A percentile compares a stretch with the other conserved stretches of the same genome.
phyloP scores from a whole-genome alignment of 2,329 filamentous ascomycete genomes.

The Epichloe sp. region DNA sequence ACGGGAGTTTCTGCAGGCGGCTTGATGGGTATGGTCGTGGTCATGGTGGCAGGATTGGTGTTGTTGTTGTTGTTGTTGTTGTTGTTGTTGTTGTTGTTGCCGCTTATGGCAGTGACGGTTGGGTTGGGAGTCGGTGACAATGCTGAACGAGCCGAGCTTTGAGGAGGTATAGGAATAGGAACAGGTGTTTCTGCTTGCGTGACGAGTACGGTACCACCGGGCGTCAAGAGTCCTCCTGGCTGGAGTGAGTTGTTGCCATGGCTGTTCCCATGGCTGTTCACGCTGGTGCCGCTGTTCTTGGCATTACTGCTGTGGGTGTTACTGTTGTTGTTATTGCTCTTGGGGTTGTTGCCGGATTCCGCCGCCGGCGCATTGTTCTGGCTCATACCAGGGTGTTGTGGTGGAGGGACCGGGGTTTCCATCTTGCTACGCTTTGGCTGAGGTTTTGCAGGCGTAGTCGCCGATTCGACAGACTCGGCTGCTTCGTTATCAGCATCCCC shows the following conservation, averaged over 20 bases:
- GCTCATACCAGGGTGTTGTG: constrained; percentile 21
- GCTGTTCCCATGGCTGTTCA: neutral
- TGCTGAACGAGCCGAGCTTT: constrained; percentile 17
- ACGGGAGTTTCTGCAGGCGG: constrained; percentile 24
- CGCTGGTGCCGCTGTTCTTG: constrained; percentile 6
- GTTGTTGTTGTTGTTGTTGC: neutral
- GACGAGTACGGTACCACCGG: constrained; percentile 5
- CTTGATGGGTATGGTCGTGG: constrained; percentile 18
- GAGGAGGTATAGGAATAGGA: constrained; percentile 23
- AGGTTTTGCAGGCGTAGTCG: constrained; percentile 20
- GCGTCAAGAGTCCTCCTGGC: constrained; percentile 2
- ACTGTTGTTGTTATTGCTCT: constrained; percentile 5
- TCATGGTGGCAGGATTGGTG: constrained; percentile 9
- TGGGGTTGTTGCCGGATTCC: constrained; percentile 13
- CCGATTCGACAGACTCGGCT: constrained; percentile 14
- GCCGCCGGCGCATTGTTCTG: constrained; percentile 16
- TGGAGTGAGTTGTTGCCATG: neutral
- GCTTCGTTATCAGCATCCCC: constrained; percentile 19
- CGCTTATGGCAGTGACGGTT: neutral
- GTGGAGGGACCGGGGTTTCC: constrained; percentile 41
- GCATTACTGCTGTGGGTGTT: constrained; percentile 7
- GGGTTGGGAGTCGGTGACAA: constrained; percentile 18
- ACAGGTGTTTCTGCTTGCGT: constrained; percentile 29
- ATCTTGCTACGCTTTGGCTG: constrained; percentile 40
- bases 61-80: neutral